phyloP scores from a whole-genome alignment of 495 filamentous ascomycete genomes.

The Oidiodendron maius region DNA sequence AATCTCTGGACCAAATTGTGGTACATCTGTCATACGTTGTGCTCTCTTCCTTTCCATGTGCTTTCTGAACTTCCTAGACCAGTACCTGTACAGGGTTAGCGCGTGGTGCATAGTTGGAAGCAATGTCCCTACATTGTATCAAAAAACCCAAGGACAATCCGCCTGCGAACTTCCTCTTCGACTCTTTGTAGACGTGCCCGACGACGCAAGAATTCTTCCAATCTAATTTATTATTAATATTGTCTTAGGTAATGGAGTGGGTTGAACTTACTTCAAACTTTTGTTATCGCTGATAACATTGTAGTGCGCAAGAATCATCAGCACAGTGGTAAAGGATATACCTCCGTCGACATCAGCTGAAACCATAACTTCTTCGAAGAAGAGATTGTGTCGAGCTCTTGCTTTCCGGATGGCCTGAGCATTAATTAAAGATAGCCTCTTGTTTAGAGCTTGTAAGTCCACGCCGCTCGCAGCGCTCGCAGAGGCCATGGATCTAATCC shows the following conservation, averaged over 20 bases:
- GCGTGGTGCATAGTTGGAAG: background rate
- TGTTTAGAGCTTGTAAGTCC: constrained; percentile 71
- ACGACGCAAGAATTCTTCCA: constrained; percentile 93
- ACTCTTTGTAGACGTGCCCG: constrained; percentile 87
- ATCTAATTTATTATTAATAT: constrained; percentile 32
- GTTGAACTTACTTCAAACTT: constrained; percentile 61
- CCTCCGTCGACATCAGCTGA: constrained; percentile 82
- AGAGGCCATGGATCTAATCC: constrained; percentile 48
- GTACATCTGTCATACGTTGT: constrained; percentile 68
- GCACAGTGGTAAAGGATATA: constrained; percentile 86
- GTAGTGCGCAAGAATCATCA: constrained; percentile 97
- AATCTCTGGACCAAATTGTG: constrained; percentile 83
- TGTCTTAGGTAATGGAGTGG: background rate
- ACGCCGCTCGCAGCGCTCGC: constrained; percentile 51
- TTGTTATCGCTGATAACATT: constrained; percentile 99
- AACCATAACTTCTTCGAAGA: constrained; percentile 95
- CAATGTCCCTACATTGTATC: constrained; percentile 62
- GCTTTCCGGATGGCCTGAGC: constrained; percentile 64
- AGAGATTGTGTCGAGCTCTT: constrained; percentile 75
- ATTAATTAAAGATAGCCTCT: constrained; percentile 70
- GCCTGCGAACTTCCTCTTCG: constrained; percentile 88
- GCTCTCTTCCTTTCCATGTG: constrained; percentile 59
- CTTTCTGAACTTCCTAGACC: constrained; percentile 74
- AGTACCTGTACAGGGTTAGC: constrained; percentile 46
- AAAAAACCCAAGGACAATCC: constrained; percentile 90